These are phyloP conservation scores for Beauveria bassiana DNA, from an alignment of 2,329 filamentous ascomycete genomes.

Conservation along the genomic window DNA sequence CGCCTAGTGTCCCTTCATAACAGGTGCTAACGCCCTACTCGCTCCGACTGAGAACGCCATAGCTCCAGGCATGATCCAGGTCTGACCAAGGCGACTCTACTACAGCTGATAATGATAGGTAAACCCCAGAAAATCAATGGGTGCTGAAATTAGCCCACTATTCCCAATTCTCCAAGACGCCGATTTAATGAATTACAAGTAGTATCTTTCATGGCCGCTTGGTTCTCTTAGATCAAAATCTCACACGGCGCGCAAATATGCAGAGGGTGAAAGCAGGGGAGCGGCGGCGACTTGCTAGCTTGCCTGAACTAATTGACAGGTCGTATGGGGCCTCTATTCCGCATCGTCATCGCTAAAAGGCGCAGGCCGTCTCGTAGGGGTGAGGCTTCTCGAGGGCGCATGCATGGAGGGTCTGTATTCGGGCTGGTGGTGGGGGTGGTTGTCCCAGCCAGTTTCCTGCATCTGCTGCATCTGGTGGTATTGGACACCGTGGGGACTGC, in stretches of 20 bases:
- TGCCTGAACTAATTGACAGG: slow-evolving; percentile 4
- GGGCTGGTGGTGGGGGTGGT: slow-evolving; percentile 4
- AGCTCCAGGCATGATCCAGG: neutral
- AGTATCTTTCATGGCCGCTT: neutral
- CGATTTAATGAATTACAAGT: slow-evolving; percentile 1
- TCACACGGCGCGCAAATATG: neutral
- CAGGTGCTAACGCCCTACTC: slow-evolving; percentile 11
- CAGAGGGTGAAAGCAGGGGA: neutral
- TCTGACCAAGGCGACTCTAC: slow-evolving; percentile 1
- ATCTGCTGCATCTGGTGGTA: slow-evolving; percentile 29
- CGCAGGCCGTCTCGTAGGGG: slow-evolving; percentile 32
- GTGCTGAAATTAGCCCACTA: neutral
- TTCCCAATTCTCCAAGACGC: neutral
- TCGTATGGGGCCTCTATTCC: slow-evolving; percentile 16
- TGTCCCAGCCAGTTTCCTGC: slow-evolving; percentile 23
- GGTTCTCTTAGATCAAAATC: neutral
- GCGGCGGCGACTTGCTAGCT: slow-evolving; percentile 4
- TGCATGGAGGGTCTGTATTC: slow-evolving; percentile 24
- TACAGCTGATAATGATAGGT: neutral
- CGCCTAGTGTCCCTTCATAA: neutral
- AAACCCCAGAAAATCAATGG: neutral
- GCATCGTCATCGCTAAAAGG: slow-evolving; percentile 27
- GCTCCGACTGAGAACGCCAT: neutral
- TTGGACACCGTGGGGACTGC: slow-evolving; percentile 22
- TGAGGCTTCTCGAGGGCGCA: slow-evolving; percentile 27